Conservation (phyloP, 2,329 filamentous ascomycete species). For the Cladophialophora bantiana region DNA sequence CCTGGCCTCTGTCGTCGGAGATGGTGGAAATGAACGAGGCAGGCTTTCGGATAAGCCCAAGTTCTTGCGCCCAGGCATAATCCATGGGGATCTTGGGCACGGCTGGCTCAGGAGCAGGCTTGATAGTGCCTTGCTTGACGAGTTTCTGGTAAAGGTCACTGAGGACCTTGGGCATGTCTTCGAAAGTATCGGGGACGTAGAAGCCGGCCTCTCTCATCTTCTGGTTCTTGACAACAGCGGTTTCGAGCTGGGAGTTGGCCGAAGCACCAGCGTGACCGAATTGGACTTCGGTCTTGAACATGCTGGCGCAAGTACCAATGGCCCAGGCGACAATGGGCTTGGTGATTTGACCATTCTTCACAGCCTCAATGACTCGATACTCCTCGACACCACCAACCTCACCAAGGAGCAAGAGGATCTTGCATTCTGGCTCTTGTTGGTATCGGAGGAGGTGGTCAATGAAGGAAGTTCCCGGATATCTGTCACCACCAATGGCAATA, state of each 20-base stretch:
- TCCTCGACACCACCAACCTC: constrained; percentile 99
- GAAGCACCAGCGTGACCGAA: constrained; percentile 99
- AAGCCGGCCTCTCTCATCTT: constrained; percentile 94
- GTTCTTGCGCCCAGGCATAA: constrained; percentile 99
- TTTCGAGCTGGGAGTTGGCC: constrained; percentile 99
- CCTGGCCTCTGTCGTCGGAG: constrained; percentile 98
- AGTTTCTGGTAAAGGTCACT: constrained; percentile 86
- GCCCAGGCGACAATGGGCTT: constrained; percentile 99
- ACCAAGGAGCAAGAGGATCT: constrained; percentile 93
- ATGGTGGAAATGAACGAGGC: constrained; percentile 99
- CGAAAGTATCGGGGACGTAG: constrained; percentile 93
- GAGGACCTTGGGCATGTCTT: constrained; percentile 84
- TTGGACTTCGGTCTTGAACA: constrained; percentile 99
- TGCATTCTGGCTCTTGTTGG: constrained; percentile 95
- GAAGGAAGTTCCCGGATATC: constrained; percentile 98
- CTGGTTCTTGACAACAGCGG: constrained; percentile 95
- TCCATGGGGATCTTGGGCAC: constrained; percentile 99
- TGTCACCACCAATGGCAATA: constrained; percentile 98
- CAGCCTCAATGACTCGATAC: constrained; percentile 98
- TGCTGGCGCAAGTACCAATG: constrained; percentile 97
- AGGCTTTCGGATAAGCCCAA: constrained; percentile 98
- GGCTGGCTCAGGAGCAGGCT: constrained; percentile 83
- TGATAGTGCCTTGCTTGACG: constrained; percentile 82
- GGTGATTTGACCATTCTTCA: constrained; percentile 91
- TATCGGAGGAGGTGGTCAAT: constrained; percentile 98